phyloP scores from a whole-genome alignment of 73 alveolate genomes.

The Paramecium sexaurelia region DNA sequence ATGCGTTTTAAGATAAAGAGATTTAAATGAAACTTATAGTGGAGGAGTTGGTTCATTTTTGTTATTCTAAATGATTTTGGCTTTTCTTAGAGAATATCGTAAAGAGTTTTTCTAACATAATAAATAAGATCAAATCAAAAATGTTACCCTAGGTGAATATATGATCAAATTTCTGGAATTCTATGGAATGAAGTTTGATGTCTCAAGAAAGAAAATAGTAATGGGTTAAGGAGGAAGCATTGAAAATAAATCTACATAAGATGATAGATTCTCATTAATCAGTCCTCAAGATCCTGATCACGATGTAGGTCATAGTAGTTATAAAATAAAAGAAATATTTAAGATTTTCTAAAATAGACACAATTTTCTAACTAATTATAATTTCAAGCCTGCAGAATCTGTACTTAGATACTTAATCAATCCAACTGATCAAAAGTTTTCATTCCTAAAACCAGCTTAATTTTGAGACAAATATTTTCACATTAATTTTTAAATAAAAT shows the following conservation, averaged over 20 bases:
- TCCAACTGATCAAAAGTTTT: constrained; percentile 53
- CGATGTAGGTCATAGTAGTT: constrained; percentile 80
- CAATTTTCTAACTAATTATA: constrained; percentile 61
- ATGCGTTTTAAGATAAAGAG: constrained; percentile 87
- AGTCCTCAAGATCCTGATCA: constrained; percentile 78
- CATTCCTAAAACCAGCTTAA: constrained; percentile 5
- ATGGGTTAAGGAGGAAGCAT: constrained; percentile 85
- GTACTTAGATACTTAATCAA: constrained; percentile 60
- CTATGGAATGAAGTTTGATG: constrained; percentile 89
- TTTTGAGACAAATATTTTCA: not conserved
- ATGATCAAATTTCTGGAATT: constrained; percentile 86
- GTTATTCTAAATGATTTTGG: constrained; percentile 81
- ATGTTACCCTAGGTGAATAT: constrained; percentile 85
- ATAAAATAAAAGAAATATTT: constrained; percentile 76
- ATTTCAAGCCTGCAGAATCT: constrained; percentile 53
- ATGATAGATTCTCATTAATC: constrained; percentile 71
- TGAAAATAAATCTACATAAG: constrained; percentile 68
- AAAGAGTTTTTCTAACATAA: constrained; percentile 62
- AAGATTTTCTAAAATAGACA: constrained; percentile 69
- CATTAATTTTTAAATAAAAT: not conserved
- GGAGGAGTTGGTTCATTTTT: constrained; percentile 97
- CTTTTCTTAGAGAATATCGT: constrained; percentile 73
- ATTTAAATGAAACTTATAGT: constrained; percentile 88
- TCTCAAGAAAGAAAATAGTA: constrained; percentile 85
- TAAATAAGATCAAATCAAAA: constrained; percentile 67